Percentiles rank a stretch among this genome's conserved stretches.
Evolutionary conservation across 352 stramenopile genomes (phyloP).

Genomic region (Phytophthora pluvialis): DNA sequence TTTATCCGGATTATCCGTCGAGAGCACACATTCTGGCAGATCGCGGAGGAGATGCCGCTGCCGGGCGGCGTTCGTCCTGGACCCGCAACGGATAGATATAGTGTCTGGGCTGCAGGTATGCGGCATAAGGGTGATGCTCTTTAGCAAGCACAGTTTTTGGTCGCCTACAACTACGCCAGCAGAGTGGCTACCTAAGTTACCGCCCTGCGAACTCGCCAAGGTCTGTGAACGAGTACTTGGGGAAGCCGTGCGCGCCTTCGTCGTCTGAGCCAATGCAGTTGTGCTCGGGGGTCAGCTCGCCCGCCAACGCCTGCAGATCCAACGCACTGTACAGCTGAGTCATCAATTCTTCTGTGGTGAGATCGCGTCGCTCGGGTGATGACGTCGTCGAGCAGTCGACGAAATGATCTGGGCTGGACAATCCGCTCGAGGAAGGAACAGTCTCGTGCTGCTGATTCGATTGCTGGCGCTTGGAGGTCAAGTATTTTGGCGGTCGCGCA

Average conservation of each 20-base stretch:
- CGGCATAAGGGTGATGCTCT: background rate
- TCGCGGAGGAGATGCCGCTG: background rate
- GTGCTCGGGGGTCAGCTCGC: slow-evolving; percentile 17
- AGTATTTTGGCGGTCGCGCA: slow-evolving; percentile 17
- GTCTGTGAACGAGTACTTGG: slow-evolving; percentile 30
- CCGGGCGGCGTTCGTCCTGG: background rate
- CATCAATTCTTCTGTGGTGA: slow-evolving; percentile 18
- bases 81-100: background rate
- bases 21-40: background rate
- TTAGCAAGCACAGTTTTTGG: too few species aligned
- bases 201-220: slow-evolving; percentile 32
- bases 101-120: background rate
- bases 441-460: slow-evolving; percentile 27
- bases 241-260: slow-evolving; percentile 17
- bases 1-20: slow-evolving; percentile 19
- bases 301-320: slow-evolving; percentile 41
- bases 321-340: slow-evolving; percentile 33
- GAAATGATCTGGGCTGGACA: background rate
- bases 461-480: background rate
- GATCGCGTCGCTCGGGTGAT: slow-evolving; percentile 7
- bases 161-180: too few species aligned
- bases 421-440: background rate
- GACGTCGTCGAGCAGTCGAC: slow-evolving; percentile 13
- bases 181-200: background rate
- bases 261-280: slow-evolving; percentile 13